Percentiles rank a stretch among this genome's conserved stretches.
Conservation (phyloP, 495 filamentous ascomycete genomes). For the Symbiotaphrina buchneri region DNA sequence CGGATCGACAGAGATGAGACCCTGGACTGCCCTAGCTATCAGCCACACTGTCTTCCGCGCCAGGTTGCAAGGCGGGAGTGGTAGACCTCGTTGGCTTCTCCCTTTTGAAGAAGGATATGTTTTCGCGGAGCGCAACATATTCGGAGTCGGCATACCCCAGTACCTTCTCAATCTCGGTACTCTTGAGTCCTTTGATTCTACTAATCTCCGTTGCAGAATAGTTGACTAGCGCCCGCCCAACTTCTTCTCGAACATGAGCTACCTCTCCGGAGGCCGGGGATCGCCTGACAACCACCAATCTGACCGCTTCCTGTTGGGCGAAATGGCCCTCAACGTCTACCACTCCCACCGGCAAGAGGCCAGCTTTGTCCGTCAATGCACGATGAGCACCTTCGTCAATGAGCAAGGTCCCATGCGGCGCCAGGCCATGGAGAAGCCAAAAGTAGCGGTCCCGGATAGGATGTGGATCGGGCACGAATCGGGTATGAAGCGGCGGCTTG, state of each 20-base stretch:
- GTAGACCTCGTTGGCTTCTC: too few relatives aligned
- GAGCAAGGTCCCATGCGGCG: conserved; percentile 72
- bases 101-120: conserved; percentile 50
- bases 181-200: conserved; percentile 66
- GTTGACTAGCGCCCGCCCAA: conserved; percentile 82
- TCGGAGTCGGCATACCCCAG: conserved; percentile 87
- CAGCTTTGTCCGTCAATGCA: conserved; percentile 60
- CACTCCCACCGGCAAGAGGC: conserved; percentile 82
- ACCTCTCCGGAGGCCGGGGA: conserved; percentile 18
- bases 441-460: conserved; percentile 86
- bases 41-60: too few relatives aligned
- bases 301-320: conserved; percentile 77
- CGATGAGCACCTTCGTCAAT: conserved; percentile 75
- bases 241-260: conserved; percentile 28
- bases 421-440: conserved; percentile 91
- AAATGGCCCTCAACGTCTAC: conserved; percentile 73
- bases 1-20: too few relatives aligned
- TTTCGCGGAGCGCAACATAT: conserved; percentile 79
- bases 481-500: conserved; percentile 57
- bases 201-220: conserved; percentile 69
- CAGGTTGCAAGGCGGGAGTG: too few relatives aligned
- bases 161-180: conserved; percentile 50
- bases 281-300: conserved; percentile 46
- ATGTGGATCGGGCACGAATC: conserved; percentile 70
- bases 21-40: too few relatives aligned